Evolutionary conservation across 208 protist genomes (phyloP).

Genomic region (Blastocrithidia nonstop): DNA sequence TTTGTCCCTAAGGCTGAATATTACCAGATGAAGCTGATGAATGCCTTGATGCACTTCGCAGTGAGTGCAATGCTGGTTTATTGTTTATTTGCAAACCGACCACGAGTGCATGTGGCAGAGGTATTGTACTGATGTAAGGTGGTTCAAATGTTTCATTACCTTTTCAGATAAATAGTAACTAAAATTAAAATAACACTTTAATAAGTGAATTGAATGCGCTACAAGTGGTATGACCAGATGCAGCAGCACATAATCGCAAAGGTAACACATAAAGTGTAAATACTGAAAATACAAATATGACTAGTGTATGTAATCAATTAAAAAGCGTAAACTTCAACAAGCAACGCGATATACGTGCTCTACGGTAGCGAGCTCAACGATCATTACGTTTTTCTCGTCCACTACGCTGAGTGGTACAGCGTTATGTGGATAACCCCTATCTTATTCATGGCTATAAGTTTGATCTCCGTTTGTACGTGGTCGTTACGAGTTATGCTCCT

Average conservation of each 20-base stretch:
- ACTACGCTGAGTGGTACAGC: constrained; percentile 39
- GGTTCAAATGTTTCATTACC: neutral
- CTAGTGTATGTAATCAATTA: too few species aligned
- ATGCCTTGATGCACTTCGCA: constrained; percentile 11
- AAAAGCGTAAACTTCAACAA: too few species aligned
- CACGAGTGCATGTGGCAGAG: constrained; percentile 37
- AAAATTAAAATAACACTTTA: too few species aligned
- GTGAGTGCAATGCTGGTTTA: constrained; percentile 6
- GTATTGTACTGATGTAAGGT: constrained; percentile 37
- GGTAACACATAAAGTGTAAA: too few species aligned
- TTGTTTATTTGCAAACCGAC: constrained; percentile 74
- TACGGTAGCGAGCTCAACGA: too few species aligned
- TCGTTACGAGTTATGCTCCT: constrained; percentile 75
- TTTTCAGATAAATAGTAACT: too few species aligned
- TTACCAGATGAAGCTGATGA: constrained; percentile 33
- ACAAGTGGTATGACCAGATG: neutral
- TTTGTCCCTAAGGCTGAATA: constrained; percentile 12
- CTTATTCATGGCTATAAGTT: constrained; percentile 84
- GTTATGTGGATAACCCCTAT: constrained; percentile 60
- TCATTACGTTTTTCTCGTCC: too few species aligned
- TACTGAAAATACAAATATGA: too few species aligned
- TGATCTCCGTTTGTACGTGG: constrained; percentile 85
- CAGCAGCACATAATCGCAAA: neutral
- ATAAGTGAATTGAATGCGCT: neutral
- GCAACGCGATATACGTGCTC: too few species aligned